Percentiles rank a stretch among this genome's conserved stretches.
Conservation (phyloP, 2,329 filamentous ascomycete genomes). For the Pseudofabraea citricarpa region DNA sequence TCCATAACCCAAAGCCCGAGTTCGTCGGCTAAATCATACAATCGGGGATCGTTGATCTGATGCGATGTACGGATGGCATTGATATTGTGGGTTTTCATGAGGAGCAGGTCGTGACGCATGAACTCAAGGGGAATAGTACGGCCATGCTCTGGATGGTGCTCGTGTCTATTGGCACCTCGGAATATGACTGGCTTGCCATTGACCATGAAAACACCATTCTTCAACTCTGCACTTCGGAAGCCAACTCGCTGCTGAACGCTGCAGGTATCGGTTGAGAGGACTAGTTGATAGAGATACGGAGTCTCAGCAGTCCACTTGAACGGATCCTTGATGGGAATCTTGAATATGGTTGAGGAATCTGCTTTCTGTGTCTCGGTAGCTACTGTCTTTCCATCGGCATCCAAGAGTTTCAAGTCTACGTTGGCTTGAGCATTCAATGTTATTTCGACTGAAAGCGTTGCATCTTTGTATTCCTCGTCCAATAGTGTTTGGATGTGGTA, state of each 20-base stretch:
- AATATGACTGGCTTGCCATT: conserved; percentile 49
- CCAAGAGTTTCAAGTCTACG: conserved; percentile 35
- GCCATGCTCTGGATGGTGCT: conserved; percentile 46
- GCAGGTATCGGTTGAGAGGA: conserved; percentile 28
- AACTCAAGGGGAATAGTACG: conserved; percentile 46
- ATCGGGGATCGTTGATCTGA: conserved; percentile 54
- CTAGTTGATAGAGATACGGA: conserved; percentile 54
- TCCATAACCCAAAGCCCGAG: conserved; percentile 61
- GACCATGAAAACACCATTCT: conserved; percentile 43
- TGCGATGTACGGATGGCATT: conserved; percentile 67
- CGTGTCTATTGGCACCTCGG: conserved; percentile 51
- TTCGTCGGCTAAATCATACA: conserved; percentile 59
- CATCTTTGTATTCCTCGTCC: conserved; percentile 44
- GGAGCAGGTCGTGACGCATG: conserved; percentile 44
- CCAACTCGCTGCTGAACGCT: conserved; percentile 40
- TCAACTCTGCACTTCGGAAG: conserved; percentile 48
- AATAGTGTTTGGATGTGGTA: conserved; percentile 50
- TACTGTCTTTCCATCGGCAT: conserved; percentile 37
- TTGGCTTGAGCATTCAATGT: conserved; percentile 31
- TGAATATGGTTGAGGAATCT: conserved; percentile 11
- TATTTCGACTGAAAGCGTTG: conserved; percentile 44
- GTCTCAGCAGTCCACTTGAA: conserved; percentile 67
- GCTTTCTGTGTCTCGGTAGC: conserved; percentile 18
- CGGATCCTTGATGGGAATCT: conserved; percentile 41
- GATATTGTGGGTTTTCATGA: conserved; percentile 55